Evolutionary conservation across 805 yeast species (phyloP).

Genomic region (Helenozyma baotianmanensis): DNA sequence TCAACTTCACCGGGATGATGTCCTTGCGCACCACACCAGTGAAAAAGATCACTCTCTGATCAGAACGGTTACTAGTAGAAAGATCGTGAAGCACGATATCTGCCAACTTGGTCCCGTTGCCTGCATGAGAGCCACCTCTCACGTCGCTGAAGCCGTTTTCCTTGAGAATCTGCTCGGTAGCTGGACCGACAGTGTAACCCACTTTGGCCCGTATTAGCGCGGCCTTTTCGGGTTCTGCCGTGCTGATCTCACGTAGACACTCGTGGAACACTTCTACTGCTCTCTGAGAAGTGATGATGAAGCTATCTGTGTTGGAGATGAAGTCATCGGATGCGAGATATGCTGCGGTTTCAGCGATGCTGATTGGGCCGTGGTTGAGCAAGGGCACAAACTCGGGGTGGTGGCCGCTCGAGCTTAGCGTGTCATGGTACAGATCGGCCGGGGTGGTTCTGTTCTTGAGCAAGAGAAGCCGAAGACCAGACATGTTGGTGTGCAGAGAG

Average conservation of each 20-base stretch:
- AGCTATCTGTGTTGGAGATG: constrained; percentile 37
- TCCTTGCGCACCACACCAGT: constrained; percentile 87
- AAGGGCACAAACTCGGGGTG: constrained; percentile 65
- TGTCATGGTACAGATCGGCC: constrained; percentile 56
- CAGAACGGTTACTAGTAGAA: constrained; percentile 12
- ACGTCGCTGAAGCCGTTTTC: constrained; percentile 64
- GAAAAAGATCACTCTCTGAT: constrained; percentile 52
- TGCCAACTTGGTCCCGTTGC: constrained; percentile 72
- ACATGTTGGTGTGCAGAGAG: no score
- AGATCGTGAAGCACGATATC: constrained; percentile 48
- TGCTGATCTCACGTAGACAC: constrained; percentile 28
- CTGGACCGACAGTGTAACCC: constrained; percentile 89
- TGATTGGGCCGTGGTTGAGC: constrained; percentile 57
- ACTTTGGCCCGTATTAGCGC: constrained; percentile 41
- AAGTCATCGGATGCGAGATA: constrained; percentile 44
- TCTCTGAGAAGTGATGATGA: constrained; percentile 85
- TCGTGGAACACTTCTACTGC: constrained; percentile 77
- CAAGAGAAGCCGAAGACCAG: constrained; percentile 35
- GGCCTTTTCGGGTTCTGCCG: constrained; percentile 9
- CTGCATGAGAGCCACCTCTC: constrained; percentile 71
- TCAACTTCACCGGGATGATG: constrained; percentile 64
- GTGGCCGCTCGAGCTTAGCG: constrained; percentile 33
- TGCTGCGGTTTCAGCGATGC: constrained; percentile 39
- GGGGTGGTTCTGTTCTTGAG: constrained; percentile 73
- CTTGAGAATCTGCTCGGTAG: constrained; percentile 59